Evolutionary conservation across 164 flowering plant species (phyloP).

Genomic region (Nelumbo lutea): DNA sequence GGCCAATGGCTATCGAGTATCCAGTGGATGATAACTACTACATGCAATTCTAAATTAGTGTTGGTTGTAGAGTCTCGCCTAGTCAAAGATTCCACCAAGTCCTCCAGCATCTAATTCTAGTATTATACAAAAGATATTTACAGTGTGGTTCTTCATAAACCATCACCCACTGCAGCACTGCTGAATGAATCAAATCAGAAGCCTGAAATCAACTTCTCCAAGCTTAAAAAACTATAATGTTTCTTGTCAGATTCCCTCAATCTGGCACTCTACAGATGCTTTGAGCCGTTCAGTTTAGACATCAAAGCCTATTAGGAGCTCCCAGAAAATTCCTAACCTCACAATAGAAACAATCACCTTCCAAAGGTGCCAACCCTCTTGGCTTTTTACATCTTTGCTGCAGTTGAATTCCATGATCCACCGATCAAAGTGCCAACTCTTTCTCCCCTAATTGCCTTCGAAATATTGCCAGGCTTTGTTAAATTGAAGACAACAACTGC

Average conservation of each 20-base stretch:
- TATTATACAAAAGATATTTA: slow-evolving; percentile 3
- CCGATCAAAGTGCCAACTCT: slow-evolving; percentile 93
- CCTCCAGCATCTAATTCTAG: background rate
- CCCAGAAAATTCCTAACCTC: background rate
- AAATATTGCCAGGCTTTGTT: slow-evolving; percentile 71
- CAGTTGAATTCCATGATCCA: slow-evolving; percentile 34
- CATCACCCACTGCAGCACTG: background rate
- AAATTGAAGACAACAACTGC: slow-evolving; percentile 97
- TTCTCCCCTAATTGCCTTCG: slow-evolving; percentile 84
- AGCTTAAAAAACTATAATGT: slow-evolving; percentile 5
- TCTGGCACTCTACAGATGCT: background rate
- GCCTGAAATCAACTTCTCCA: background rate
- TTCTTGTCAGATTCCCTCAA: background rate
- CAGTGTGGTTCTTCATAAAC: background rate
- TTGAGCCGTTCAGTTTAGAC: background rate
- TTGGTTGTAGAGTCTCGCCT: too few species aligned
- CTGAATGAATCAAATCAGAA: background rate
- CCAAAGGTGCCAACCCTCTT: background rate
- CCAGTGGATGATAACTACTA: too few species aligned
- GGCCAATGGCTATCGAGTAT: too few species aligned
- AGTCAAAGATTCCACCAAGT: background rate
- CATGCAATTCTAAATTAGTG: too few species aligned
- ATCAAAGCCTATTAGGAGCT: background rate
- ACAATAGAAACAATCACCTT: background rate
- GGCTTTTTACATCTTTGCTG: slow-evolving; percentile 30